Evolutionary conservation across 2,329 filamentous ascomycete species (phyloP), one percentile per base, ranked within the genome.

Genomic region (Penicillium paneum): DNA sequence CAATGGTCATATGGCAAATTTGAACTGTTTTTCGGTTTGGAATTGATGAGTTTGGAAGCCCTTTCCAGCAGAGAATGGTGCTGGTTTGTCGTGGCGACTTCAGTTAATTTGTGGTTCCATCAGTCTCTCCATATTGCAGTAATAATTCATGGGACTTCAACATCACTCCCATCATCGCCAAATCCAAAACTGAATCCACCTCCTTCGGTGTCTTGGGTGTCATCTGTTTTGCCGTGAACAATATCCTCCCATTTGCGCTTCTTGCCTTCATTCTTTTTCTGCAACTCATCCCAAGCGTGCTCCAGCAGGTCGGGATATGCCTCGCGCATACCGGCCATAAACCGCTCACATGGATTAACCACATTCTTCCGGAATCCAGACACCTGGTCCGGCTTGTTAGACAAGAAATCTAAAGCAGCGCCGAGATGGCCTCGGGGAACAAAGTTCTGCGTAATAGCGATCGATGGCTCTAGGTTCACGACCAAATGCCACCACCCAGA

Each of bases 401-500:
- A 82, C 64, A 97, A 73, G 64, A 97, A 97, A 1, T 83, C 83
- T 49, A 97, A 72, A 0, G 91, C 91, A 40, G 90, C 85, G 0
- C 81, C 78, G 2, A 97, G 74, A 65, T 93, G 88, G 4, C 84
- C 85, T 36, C 75, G 73, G 0, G 94, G 92, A 12, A 97, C 90
- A 68, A 97, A 97, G 70, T 97, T 97, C 71, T 97, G 93, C 8
- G 93, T 97, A 60, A 97, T 81, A 4, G 93, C 94, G 59, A 97
- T 89, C 40, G 89, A 88, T 12, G 84, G 81, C 63, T 91, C 88
- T 1, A 96, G 77, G 67, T 97, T 97, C 42, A 97, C 86, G 10
- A 97, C 94, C 31, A 97, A 78, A 78, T 97, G 93, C 86, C 94
- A 97, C 93, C 93, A 97, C 6, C 93, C 92, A 48, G 88, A 91